Evolutionary conservation across 345 rosid genomes (phyloP), one percentile per base, ranked within the genome.

Genomic region (Luvunga scandens): DNA sequence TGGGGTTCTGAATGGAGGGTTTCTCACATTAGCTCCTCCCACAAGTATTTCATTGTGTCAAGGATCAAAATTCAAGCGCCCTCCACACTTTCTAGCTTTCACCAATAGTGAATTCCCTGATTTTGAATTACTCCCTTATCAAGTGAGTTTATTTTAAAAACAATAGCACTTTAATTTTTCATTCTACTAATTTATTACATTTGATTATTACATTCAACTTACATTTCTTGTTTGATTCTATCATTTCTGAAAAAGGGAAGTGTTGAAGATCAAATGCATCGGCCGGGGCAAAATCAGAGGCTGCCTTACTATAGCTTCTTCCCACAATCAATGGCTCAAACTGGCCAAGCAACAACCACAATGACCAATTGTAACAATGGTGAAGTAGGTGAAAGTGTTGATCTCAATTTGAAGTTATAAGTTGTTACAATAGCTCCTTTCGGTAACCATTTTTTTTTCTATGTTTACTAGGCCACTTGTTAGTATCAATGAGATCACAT

Each of bases 11-110:
- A 75, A 79, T 74, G 84, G 83, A 70, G 88, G 82, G 79, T 83
- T 85, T 70, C 91, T 89, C 80, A 83, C 89, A 33, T 81, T 88
- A 62, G 88, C 85, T 65, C 86, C 91, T 76, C 88, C 87, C 2
- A 16, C 82, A 68, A 60, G 82, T 4, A 33, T 62, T 59, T 69
- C 75, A 31, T 36, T 77, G 34, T 75, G 72, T 39, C 50, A 42
- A 71, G 75, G 36, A 45, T 80, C 84, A 75, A 86, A 79, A 34
- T 48, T 55, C 36, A 78, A 75, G 80, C 78, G 81, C 31, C 34
- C 81, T 31, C 68, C 75, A 0, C 59, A 85, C 67, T 71, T 67
- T 78, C 78, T 79, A 56, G 55, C 73, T 19, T 78, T 72, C 72
- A 55, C 78, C 22, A 68, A 50, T 42, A 73, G 5, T 12, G 81